Base-by-base conservation (phyloP, 2,329 filamentous ascomycete species). In the Paracamarosporium sp. region DNA sequence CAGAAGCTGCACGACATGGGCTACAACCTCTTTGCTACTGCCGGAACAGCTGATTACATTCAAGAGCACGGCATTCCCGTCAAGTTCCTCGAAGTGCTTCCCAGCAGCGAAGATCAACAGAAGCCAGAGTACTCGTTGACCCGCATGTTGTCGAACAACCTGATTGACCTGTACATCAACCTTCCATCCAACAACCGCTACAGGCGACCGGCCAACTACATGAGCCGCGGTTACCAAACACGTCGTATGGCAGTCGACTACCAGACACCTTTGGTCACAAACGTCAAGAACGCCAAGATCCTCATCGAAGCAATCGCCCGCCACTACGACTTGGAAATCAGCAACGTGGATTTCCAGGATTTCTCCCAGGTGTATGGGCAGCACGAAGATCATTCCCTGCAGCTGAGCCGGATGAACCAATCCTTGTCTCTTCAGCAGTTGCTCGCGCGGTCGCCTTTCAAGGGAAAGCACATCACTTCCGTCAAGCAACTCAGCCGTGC, bases 251-350 rank as follows among this genome's bases (percentile, higher is more conserved):
- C 95, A 33, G 95, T 99, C 40, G 95, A 97, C 79, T 92, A 97
- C 81, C 94, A 98, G 81, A 96, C 95, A 53, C 95, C 95, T 57
- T 83, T 99, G 59, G 94, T 99, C 17, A 99, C 95, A 54, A 99
- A 99, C 71, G 95, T 99, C 78, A 99, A 99, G 86, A 98, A 97
- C 74, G 95, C 95, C 58, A 99, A 98, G 85, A 92, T 99, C 58
- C 81, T 99, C 50, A 90, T 99, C 52, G 95, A 99, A 80, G 95
- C 94, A 22, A 91, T 99, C 64, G 89, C 93, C 55, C 89, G 94
- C 57, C 90, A 96, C 76, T 97, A 92, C 73, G 88, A 93, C 66
- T 84, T 99, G 53, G 88, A 91, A 35, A 88, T 99, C 56, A 87
- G 88, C 73, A 89, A 88, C 64, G 88, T 93, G 55, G 95, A 99